Conservation (phyloP, 179 eudicot species). For the Spinacia oleracea region DNA sequence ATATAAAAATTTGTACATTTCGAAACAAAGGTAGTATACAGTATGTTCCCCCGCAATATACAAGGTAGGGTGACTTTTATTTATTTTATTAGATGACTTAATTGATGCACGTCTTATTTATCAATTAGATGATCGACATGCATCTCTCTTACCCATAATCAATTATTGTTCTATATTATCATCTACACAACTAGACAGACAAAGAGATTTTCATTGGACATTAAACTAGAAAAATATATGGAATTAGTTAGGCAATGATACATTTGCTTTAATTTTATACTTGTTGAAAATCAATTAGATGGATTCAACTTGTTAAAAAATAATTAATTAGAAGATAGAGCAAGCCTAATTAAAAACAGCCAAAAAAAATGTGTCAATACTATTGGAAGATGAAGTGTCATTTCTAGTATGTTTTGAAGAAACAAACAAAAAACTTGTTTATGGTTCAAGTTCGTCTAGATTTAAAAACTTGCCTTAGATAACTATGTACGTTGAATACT, state of each 20-base stretch:
- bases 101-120: no score
- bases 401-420: conserved; percentile 21
- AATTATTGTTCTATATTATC: no score
- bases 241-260: not conserved
- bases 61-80: no score
- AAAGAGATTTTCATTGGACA: not conserved
- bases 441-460: conserved; percentile 16
- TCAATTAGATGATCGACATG: no score
- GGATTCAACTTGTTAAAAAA: not conserved
- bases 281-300: not conserved
- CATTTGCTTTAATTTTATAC: not conserved
- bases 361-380: not conserved
- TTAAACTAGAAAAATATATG: no score
- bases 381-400: conserved; percentile 25
- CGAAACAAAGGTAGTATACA: no score
- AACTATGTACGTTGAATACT: no score
- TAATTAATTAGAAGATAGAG: not conserved
- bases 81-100: no score
- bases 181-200: no score
- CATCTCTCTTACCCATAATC: no score
- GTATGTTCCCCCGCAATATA: no score
- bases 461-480: not conserved
- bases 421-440: conserved; percentile 7
- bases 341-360: not conserved
- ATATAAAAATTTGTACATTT: no score